Evolutionary conservation across 148 eudicot species (phyloP).

Genomic region (Spergularia bocconei): DNA sequence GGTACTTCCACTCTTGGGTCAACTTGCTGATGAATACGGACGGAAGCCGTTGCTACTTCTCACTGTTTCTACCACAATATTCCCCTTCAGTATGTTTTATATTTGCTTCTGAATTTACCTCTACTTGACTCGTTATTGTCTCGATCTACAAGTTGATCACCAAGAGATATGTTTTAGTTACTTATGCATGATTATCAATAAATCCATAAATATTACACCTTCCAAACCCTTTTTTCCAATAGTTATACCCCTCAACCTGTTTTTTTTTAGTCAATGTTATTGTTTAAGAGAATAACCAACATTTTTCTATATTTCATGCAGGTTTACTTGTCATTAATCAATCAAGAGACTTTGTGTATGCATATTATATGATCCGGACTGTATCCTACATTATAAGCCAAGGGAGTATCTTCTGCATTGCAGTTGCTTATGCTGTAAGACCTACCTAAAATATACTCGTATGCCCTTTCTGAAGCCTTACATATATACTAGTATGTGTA

Average conservation of each 20-base stretch:
- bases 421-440: constrained; percentile 91
- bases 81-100: constrained; percentile 66
- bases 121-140: neutral
- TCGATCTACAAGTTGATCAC: neutral
- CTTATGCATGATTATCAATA: neutral
- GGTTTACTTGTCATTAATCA: constrained; percentile 65
- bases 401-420: constrained; percentile 90
- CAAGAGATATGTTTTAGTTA: neutral
- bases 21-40: constrained; percentile 88
- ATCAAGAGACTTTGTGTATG: constrained; percentile 69
- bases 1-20: constrained; percentile 82
- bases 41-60: constrained; percentile 84
- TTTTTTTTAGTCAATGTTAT: neutral
- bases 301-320: constrained; percentile 30
- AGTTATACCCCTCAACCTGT: neutral
- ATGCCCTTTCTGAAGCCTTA: neutral
- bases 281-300: neutral
- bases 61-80: constrained; percentile 71
- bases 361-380: constrained; percentile 72
- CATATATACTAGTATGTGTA: neutral
- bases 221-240: no score
- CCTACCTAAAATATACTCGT: neutral
- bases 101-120: constrained; percentile 4
- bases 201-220: no score
- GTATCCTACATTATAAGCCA: constrained; percentile 74